phyloP scores from a whole-genome alignment of 768 basidiomycete species.

The Amanita rubescens region DNA sequence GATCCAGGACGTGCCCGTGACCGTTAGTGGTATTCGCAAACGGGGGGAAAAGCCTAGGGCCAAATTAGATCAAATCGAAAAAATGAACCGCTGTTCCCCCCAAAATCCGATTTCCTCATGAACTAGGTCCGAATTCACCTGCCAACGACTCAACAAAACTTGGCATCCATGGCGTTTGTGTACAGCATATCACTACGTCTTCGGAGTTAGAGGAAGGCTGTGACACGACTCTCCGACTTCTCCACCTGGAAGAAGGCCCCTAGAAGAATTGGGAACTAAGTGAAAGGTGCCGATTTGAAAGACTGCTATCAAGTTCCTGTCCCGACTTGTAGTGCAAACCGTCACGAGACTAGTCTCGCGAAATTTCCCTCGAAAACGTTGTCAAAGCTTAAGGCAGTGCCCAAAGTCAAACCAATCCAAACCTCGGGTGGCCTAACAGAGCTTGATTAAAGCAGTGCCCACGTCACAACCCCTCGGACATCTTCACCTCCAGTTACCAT shows the following conservation, averaged over 20 bases:
- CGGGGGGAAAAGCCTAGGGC: not conserved
- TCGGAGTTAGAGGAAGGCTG: no score
- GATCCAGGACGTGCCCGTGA: no score
- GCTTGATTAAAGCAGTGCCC: conserved; percentile 9
- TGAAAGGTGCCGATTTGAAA: not conserved
- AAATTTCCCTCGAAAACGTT: conserved; percentile 25
- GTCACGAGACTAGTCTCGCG: conserved; percentile 22
- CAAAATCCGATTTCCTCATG: no score
- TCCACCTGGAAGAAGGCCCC: no score
- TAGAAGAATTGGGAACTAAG: not conserved
- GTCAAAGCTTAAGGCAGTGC: conserved; percentile 1
- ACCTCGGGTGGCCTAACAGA: conserved; percentile 2
- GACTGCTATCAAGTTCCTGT: not conserved
- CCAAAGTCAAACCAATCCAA: not conserved
- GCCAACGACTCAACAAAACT: no score
- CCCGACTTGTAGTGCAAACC: not conserved
- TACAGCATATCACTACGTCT: no score
- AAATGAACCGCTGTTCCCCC: no score
- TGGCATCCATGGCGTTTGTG: no score
- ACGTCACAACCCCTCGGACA: conserved; percentile 28
- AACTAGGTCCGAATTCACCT: no score
- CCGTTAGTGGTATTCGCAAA: no score
- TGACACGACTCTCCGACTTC: no score
- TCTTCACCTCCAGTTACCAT: conserved; percentile 38
- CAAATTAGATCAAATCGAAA: not conserved